A percentile compares a stretch with the other conserved stretches of the same genome.
Conservation (phyloP, 257 asterid genomes). For the Leonotis leonurus region DNA sequence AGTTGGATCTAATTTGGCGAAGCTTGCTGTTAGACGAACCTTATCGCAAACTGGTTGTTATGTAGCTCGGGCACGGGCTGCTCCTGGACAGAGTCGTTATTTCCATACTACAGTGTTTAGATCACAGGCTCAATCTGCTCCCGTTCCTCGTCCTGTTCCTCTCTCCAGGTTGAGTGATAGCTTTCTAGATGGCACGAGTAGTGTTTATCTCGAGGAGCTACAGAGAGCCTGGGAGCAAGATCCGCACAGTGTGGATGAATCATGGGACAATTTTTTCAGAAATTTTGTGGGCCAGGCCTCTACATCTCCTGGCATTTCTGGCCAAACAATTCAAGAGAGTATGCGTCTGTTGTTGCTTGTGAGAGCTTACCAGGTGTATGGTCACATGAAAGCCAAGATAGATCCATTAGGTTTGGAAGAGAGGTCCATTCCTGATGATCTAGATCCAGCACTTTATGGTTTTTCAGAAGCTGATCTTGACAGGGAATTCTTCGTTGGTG, state of each 20-base stretch:
- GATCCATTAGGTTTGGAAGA: slow-evolving; percentile 79
- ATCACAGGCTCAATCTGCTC: slow-evolving; percentile 70
- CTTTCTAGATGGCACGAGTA: slow-evolving; percentile 93
- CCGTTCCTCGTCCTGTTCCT: slow-evolving; percentile 80
- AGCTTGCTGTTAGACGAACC: slow-evolving; percentile 64
- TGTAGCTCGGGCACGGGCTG: slow-evolving; percentile 28
- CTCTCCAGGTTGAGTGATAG: slow-evolving; percentile 87
- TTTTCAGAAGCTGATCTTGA: slow-evolving; percentile 92
- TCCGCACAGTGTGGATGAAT: slow-evolving; percentile 87
- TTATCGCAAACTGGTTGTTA: slow-evolving; percentile 45
- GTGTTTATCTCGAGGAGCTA: slow-evolving; percentile 94
- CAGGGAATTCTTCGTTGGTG: slow-evolving; percentile 89
- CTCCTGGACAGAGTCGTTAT: slow-evolving; percentile 40
- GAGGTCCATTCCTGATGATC: slow-evolving; percentile 76
- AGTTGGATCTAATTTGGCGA: slow-evolving; percentile 70
- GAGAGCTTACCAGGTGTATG: slow-evolving; percentile 94
- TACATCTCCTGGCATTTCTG: slow-evolving; percentile 90
- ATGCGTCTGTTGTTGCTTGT: slow-evolving; percentile 86
- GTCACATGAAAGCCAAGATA: slow-evolving; percentile 90
- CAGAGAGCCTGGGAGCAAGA: slow-evolving; percentile 99
- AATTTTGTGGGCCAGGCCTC: slow-evolving; percentile 90
- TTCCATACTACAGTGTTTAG: slow-evolving; percentile 54
- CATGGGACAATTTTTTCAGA: slow-evolving; percentile 95
- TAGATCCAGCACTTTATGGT: slow-evolving; percentile 84
- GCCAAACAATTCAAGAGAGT: slow-evolving; percentile 97